phyloP scores from a whole-genome alignment of 805 yeast species.

The Suhomyces kilbournensis region DNA sequence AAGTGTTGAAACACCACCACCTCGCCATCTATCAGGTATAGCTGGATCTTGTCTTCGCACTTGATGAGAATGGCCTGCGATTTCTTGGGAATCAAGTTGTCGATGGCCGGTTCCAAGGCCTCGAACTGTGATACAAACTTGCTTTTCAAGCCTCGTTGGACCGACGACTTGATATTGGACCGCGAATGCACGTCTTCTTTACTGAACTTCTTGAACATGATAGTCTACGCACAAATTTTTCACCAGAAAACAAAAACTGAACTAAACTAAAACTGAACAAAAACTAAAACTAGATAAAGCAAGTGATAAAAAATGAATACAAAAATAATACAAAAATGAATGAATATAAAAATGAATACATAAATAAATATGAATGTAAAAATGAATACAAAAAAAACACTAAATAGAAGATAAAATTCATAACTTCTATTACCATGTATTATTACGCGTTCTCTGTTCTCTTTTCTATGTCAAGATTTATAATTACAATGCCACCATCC shows the following conservation, averaged over 20 bases:
- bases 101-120: constrained; percentile 69
- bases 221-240: not conserved
- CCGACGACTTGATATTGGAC: constrained; percentile 89
- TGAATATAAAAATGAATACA: too few species aligned
- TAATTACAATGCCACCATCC: constrained; percentile 48
- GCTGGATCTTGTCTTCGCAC: constrained; percentile 84
- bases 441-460: too few species aligned
- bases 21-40: constrained; percentile 70
- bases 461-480: constrained; percentile 36
- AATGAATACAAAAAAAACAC: too few species aligned
- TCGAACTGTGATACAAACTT: constrained; percentile 75
- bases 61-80: constrained; percentile 75
- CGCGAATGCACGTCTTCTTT: constrained; percentile 87
- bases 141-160: constrained; percentile 82
- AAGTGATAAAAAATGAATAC: too few species aligned
- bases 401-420: too few species aligned
- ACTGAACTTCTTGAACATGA: constrained; percentile 62
- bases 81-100: constrained; percentile 83
- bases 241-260: too few species aligned
- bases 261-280: too few species aligned
- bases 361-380: too few species aligned
- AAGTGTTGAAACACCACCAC: constrained; percentile 79
- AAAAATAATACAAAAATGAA: too few species aligned
- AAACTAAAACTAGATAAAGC: too few species aligned
- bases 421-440: too few species aligned